Percentiles rank a stretch among this genome's conserved stretches.
These are phyloP conservation scores for Podila epigama DNA, from an alignment of 192 early-diverging fungal genomes.

Conservation along the genomic window DNA sequence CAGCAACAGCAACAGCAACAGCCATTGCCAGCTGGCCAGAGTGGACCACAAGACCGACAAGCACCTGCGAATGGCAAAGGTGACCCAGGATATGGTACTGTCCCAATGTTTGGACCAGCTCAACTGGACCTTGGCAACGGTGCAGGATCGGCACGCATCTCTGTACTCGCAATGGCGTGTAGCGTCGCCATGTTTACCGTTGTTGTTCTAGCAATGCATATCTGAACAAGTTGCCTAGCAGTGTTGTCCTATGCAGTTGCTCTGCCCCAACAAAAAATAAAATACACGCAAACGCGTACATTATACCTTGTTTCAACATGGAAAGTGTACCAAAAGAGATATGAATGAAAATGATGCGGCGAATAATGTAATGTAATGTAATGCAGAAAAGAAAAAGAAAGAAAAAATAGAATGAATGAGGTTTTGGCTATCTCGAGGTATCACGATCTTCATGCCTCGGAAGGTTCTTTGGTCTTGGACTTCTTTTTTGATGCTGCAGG, in stretches of 20 bases:
- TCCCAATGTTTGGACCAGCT: conserved; percentile 11
- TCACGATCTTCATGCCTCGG: neutral
- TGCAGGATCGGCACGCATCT: neutral
- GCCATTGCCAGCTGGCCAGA: neutral
- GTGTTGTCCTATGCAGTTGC: too few species aligned
- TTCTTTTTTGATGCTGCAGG: conserved; percentile 7
- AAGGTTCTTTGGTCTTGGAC: neutral
- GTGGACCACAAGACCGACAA: too few species aligned
- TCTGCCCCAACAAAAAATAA: too few species aligned
- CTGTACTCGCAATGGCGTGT: neutral
- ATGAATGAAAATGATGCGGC: neutral
- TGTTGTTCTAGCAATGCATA: too few species aligned
- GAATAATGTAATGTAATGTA: neutral
- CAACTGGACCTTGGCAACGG: conserved; percentile 1
- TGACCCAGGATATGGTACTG: neutral
- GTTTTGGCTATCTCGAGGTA: neutral
- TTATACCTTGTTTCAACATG: too few species aligned
- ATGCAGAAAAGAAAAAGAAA: neutral
- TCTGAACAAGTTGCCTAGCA: too few species aligned
- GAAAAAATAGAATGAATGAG: neutral
- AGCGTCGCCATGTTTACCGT: neutral
- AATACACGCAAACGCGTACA: too few species aligned
- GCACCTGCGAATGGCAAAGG: neutral
- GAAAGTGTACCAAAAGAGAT: too few species aligned
- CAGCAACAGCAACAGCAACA: neutral